Conservation (phyloP, 2,329 filamentous ascomycete genomes). For the Fusarium illudens region DNA sequence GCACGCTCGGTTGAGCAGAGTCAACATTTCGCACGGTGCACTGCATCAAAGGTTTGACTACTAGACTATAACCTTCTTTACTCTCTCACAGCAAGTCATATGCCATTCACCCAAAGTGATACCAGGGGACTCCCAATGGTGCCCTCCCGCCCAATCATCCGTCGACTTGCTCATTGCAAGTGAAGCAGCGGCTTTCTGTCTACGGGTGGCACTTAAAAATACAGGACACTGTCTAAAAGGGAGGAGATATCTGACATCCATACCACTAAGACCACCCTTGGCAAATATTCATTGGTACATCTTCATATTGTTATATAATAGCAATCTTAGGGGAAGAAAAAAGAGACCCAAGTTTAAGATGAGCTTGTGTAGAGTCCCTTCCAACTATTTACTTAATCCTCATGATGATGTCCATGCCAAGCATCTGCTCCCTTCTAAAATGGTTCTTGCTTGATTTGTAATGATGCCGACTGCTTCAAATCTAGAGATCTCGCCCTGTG, state of each 20-base stretch:
- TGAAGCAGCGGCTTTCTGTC: not conserved
- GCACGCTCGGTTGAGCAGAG: not conserved
- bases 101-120: rapidly evolving
- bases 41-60: not conserved
- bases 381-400: too few relatives aligned
- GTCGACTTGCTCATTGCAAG: too few relatives aligned
- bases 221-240: too few relatives aligned
- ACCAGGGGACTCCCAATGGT: not conserved
- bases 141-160: not conserved
- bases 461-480: not conserved
- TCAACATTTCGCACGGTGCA: not conserved
- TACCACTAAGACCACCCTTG: too few relatives aligned
- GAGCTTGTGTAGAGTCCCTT: too few relatives aligned
- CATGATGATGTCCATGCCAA: too few relatives aligned
- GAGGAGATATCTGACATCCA: too few relatives aligned
- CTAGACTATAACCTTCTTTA: not conserved
- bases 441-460: not conserved
- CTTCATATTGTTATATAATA: too few relatives aligned
- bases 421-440: too few relatives aligned
- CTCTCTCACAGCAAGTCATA: rapidly evolving
- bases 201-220: not conserved
- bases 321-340: too few relatives aligned
- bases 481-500: not conserved
- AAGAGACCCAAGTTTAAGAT: too few relatives aligned
- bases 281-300: too few relatives aligned